Percentiles rank a stretch among this genome's conserved stretches.
Evolutionary conservation across 345 rosid genomes (phyloP).

Genomic region (Sonneratia caseolaris): DNA sequence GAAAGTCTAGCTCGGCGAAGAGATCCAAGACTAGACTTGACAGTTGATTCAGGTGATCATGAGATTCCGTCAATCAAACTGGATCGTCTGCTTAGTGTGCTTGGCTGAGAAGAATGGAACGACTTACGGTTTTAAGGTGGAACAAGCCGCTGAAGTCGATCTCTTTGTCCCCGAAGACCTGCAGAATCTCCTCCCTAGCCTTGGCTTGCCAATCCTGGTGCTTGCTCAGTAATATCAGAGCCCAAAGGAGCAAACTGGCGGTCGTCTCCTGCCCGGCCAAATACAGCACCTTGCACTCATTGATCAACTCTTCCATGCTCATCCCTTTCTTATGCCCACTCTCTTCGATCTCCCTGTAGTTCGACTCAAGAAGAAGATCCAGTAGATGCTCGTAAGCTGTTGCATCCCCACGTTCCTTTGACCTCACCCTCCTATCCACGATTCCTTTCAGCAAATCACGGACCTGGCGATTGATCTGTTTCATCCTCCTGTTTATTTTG

Average conservation of each 20-base stretch:
- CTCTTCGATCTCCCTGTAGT: constrained; percentile 19
- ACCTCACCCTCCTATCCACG: constrained; percentile 16
- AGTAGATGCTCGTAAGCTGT: constrained; percentile 16
- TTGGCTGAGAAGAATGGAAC: no score
- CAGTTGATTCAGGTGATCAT: neutral
- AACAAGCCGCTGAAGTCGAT: constrained; percentile 12
- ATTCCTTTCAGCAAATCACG: constrained; percentile 9
- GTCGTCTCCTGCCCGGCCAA: constrained; percentile 31
- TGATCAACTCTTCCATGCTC: constrained; percentile 17
- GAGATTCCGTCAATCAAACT: neutral
- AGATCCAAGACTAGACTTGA: neutral
- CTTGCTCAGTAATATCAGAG: constrained; percentile 18
- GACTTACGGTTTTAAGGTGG: constrained; percentile 19
- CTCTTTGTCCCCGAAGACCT: constrained; percentile 16
- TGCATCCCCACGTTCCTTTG: constrained; percentile 8
- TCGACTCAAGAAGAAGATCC: constrained; percentile 22
- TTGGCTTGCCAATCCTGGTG: constrained; percentile 20
- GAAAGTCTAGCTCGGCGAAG: no score
- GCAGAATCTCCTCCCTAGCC: constrained; percentile 28
- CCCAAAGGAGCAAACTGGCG: constrained; percentile 23
- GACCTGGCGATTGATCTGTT: constrained; percentile 11
- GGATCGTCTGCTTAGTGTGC: neutral
- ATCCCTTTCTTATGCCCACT: constrained; percentile 8
- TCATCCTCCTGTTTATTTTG: constrained; percentile 17
- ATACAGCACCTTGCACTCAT: constrained; percentile 25